These are phyloP conservation scores for Carex pumila DNA, from an alignment of 176 grass and related monocot genomes.

Conservation along the genomic window DNA sequence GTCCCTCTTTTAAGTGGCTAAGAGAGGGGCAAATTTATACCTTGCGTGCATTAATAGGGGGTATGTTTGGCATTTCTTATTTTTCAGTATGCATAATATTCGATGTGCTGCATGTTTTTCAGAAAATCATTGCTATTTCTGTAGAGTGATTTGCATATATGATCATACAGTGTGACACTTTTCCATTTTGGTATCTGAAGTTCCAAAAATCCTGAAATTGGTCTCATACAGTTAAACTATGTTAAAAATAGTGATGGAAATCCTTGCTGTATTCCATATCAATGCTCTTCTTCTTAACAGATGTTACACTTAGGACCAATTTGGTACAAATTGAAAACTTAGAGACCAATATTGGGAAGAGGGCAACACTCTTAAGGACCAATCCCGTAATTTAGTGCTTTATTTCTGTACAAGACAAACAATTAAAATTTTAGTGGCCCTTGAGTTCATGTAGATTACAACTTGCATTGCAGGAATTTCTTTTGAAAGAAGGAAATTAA, in stretches of 20 bases:
- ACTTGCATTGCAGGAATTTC: background rate
- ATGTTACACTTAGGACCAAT: background rate
- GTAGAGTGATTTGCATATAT: background rate
- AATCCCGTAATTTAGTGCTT: background rate
- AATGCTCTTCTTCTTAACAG: background rate
- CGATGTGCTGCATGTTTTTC: background rate
- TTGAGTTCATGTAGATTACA: background rate
- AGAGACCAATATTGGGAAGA: background rate
- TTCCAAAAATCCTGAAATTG: background rate
- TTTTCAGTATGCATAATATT: background rate
- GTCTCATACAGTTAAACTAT: background rate
- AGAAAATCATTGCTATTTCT: background rate
- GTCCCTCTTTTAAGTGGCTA: background rate
- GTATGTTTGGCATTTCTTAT: background rate
- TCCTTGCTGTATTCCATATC: background rate
- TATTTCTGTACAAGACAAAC: background rate
- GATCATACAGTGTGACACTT: background rate
- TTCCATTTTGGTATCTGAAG: background rate
- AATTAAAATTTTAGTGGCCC: background rate
- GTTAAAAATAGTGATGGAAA: background rate
- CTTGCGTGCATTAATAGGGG: background rate
- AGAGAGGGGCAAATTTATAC: background rate
- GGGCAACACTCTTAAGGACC: background rate
- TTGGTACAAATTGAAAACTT: background rate
- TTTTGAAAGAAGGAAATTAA: background rate